phyloP scores from a whole-genome alignment of 2,329 filamentous ascomycete species.

The Immersiporthe knoxdaviesiana region DNA sequence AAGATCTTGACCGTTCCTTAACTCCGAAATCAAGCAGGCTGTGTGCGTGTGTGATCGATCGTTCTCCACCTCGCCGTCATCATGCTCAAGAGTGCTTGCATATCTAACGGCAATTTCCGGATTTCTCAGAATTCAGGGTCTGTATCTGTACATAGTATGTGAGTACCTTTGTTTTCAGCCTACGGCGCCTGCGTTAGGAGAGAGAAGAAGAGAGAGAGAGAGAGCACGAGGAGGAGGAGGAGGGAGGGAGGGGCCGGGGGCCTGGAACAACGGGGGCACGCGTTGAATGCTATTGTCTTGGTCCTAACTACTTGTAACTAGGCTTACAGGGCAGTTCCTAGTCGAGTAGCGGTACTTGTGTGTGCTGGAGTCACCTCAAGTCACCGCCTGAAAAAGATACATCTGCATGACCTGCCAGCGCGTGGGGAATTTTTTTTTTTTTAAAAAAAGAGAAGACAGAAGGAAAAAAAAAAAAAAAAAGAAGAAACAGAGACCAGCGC shows the following conservation, averaged over 20 bases:
- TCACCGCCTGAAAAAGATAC: conserved; percentile 5
- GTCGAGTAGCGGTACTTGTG: not conserved
- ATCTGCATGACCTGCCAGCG: not conserved
- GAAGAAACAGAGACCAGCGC: not conserved
- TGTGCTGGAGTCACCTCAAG: not conserved
- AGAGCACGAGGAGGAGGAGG: too few species aligned
- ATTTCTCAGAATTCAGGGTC: not conserved
- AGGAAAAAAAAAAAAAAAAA: not conserved
- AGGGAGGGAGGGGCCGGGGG: too few species aligned
- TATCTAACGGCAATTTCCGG: conserved; percentile 2
- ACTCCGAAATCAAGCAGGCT: not conserved
- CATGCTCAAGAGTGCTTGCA: conserved; percentile 9
- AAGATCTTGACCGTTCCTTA: not conserved
- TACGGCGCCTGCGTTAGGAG: not conserved
- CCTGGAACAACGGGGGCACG: too few species aligned
- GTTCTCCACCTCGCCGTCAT: conserved; percentile 5
- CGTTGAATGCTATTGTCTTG: too few species aligned
- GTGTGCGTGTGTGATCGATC: not conserved
- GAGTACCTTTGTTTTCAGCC: not conserved
- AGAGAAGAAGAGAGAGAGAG: too few species aligned
- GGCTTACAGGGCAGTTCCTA: not conserved
- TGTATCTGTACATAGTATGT: too few species aligned
- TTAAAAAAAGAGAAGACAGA: too few species aligned
- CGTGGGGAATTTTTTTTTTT: too few species aligned
- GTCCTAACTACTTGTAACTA: too few species aligned